Evolutionary conservation across 139 green algal species (phyloP), one percentile per base, ranked within the genome.

Genomic region (Chlorella sorokiniana): DNA sequence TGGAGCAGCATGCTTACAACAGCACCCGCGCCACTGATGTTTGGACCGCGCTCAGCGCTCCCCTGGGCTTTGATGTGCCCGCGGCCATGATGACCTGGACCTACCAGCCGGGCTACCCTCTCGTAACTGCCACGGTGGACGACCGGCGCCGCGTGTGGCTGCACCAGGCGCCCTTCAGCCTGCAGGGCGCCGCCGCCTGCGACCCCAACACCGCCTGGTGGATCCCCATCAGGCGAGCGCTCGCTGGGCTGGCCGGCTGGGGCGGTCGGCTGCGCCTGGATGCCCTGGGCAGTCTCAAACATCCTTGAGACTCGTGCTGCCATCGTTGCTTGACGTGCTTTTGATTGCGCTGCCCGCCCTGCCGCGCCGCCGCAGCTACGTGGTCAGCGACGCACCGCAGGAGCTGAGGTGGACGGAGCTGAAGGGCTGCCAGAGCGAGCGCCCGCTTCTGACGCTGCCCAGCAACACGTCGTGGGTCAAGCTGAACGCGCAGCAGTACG

Each of bases 401-500:
- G 22, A 35, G 29, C 45, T 51, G 4, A 64, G 56, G 56, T 91
- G 88, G 87, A 69, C 37, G 14, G 70, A 70, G 41, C 37, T 90
- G 27, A 38, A 69, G 11, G 45, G 27, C 31, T 89, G 85, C 70
- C 61, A 69, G 61, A 65, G 38, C 31, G n/a, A 41, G 18, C 20
- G 52, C 25, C 70, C 61, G 10, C 31, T 76, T n/a, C 29, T 69
- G 27, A 63, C 14, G 4, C 27, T 76, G 5, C 80, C 37, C 7
- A 20, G 51, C 2, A 27, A 23, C 6, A 29, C 23, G 9, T 69
- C 56, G 35, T 95, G 91, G 89, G 64, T 96, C 7, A 94, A 95
- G 86, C 72, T 96, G 22, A 95, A 95, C 63, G 79, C 84, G 0
- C 83, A 82, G 23, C 92, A 96, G 82, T 87, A 85, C 29, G 89